phyloP scores from a whole-genome alignment of 2,329 filamentous ascomycete genomes.

The Colletotrichum caudatum region DNA sequence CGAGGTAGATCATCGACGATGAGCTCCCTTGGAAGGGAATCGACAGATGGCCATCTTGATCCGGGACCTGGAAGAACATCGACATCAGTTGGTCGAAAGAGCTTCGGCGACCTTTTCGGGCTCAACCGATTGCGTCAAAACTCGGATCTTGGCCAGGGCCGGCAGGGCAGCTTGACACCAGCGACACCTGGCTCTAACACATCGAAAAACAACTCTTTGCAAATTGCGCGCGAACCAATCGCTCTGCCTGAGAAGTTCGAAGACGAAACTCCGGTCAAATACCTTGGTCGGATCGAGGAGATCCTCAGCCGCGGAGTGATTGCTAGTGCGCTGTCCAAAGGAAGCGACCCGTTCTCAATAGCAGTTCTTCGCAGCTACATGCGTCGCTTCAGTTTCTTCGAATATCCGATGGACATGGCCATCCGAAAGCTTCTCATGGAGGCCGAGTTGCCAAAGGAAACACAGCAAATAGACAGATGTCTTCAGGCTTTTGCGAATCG shows the following conservation, averaged over 20 bases:
- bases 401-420: slow-evolving; percentile 97
- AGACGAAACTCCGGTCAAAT: slow-evolving; percentile 90
- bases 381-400: slow-evolving; percentile 94
- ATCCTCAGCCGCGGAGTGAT: slow-evolving; percentile 84
- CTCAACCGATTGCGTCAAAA: slow-evolving; percentile 84
- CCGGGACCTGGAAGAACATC: slow-evolving; percentile 80
- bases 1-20: slow-evolving; percentile 90
- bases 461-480: slow-evolving; percentile 96
- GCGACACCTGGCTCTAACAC: slow-evolving; percentile 76
- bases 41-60: slow-evolving; percentile 76
- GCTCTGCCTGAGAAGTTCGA: slow-evolving; percentile 83
- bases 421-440: slow-evolving; percentile 96
- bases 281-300: slow-evolving; percentile 85
- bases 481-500: slow-evolving; percentile 94
- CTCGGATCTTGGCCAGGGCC: slow-evolving; percentile 75
- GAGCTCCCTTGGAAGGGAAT: slow-evolving; percentile 81
- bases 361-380: slow-evolving; percentile 94
- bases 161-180: slow-evolving; percentile 76
- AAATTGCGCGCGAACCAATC: slow-evolving; percentile 77
- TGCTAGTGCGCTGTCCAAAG: slow-evolving; percentile 86
- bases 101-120: slow-evolving; percentile 89
- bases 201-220: slow-evolving; percentile 87
- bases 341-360: slow-evolving; percentile 84
- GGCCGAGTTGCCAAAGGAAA: slow-evolving; percentile 95
- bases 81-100: slow-evolving; percentile 90